Evolutionary conservation across 2,329 filamentous ascomycete species (phyloP), one percentile per base, ranked within the genome.

Genomic region (Penicillium polonicum): DNA sequence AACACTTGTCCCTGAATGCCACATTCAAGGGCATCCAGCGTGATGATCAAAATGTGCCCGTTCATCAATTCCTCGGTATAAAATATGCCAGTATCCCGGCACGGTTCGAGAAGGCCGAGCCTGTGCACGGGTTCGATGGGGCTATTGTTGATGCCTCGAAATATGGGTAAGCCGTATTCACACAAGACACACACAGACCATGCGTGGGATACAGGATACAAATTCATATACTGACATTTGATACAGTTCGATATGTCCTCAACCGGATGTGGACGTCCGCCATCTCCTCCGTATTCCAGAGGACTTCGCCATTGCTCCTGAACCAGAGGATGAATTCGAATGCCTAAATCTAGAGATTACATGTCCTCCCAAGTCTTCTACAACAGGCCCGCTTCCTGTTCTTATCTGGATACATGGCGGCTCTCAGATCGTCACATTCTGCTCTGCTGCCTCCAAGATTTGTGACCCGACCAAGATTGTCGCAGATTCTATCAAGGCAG

Each of bases 321-420:
- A 77, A 36, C 60, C 59, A 0, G 73, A 79, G 57, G 75, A 79
- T 50, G 79, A 81, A 59, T 76, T 80, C 5, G 65, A 68, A 21
- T 80, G 78, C 46, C 60, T 78, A 43, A 80, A 79, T 51, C 35
- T 81, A 2, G 76, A 80, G 23, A 70, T 81, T 4, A 74, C 66
- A 5, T 60, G 65, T 19, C 77, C 70, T 0, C 60, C 61, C 3
- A 50, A 55, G 1, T 12, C 41, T 3, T 8, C 46, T 0, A 31
- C 9, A 0, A 29, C 48, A 4, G 45, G 27, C 0, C 54, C 58
- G 2, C 51, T 79, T 0, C 79, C 78, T 1, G 77, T 81, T 12
- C 48, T 80, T 9, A 58, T 80, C 12, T 81, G 78, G 77, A 77
- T 81, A 17, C 76, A 81, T 58, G 79, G 79, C 10, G 78, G 78